These are phyloP conservation scores for Colletotrichum filicis DNA, from an alignment of 2,329 filamentous ascomycete genomes.

Conservation along the genomic window DNA sequence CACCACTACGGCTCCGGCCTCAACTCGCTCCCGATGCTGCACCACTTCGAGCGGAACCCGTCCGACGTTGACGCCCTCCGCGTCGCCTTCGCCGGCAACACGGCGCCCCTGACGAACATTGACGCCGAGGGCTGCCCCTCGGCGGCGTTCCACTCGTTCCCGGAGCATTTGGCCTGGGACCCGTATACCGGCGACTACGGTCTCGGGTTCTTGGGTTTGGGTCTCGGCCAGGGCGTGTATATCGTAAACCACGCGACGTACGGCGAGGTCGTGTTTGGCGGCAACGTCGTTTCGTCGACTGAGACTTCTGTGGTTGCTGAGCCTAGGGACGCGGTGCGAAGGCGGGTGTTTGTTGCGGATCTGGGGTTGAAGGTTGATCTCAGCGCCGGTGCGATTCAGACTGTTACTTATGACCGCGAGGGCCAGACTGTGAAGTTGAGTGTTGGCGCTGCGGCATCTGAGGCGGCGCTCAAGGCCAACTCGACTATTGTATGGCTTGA, in stretches of 20 bases:
- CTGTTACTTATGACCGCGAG: slow-evolving; percentile 7
- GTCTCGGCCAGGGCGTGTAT: slow-evolving; percentile 61
- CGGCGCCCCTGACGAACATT: slow-evolving; percentile 65
- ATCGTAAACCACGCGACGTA: slow-evolving; percentile 55
- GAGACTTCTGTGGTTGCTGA: slow-evolving; percentile 45
- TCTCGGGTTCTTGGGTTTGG: slow-evolving; percentile 62
- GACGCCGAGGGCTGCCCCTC: slow-evolving; percentile 64
- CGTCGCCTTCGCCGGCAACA: slow-evolving; percentile 64
- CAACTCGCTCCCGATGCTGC: slow-evolving; percentile 65
- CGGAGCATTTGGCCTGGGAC: slow-evolving; percentile 66
- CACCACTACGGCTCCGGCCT: slow-evolving; percentile 71
- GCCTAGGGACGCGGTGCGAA: slow-evolving; percentile 58
- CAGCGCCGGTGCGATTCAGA: slow-evolving; percentile 55
- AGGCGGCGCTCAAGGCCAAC: slow-evolving; percentile 6
- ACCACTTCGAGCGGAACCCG: slow-evolving; percentile 58
- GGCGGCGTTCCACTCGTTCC: slow-evolving; percentile 67
- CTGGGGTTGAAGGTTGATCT: slow-evolving; percentile 49
- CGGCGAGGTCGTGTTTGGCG: slow-evolving; percentile 62
- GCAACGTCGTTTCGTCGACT: slow-evolving; percentile 45
- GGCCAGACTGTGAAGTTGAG: slow-evolving; percentile 15
- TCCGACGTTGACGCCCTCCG: slow-evolving; percentile 61
- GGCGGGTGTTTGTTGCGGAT: slow-evolving; percentile 59
- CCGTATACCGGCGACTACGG: slow-evolving; percentile 68
- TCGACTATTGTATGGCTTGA: slow-evolving; percentile 26
- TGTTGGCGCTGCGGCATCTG: background rate